A percentile compares a stretch with the other conserved stretches of the same genome.
Evolutionary conservation across 306 rosid genomes (phyloP).

Genomic region (Rubus idaeus): DNA sequence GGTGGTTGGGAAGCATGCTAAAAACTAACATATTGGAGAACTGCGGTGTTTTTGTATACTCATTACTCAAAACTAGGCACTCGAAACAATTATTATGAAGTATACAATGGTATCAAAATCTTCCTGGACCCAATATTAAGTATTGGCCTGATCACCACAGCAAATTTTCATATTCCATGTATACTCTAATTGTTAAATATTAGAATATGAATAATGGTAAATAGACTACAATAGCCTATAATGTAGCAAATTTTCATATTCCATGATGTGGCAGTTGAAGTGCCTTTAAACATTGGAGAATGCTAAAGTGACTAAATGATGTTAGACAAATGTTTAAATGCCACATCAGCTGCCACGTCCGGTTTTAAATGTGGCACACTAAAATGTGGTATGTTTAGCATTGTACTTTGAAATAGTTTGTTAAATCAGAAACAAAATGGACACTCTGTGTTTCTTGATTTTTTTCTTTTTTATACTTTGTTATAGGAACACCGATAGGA

Average conservation of each 20-base stretch:
- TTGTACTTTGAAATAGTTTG: not conserved
- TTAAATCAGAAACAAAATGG: not conserved
- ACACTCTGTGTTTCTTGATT: not conserved
- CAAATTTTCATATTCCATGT: not conserved
- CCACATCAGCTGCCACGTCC: not conserved
- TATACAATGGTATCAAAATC: not conserved
- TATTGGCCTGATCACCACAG: not conserved
- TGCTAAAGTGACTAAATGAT: not conserved
- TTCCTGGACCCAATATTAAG: not conserved
- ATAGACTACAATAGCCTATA: not conserved
- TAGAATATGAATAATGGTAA: not conserved
- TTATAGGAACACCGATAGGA: not conserved
- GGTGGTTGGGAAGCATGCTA: not conserved
- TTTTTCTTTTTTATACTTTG: not conserved
- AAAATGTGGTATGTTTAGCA: not conserved
- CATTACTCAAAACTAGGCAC: not conserved
- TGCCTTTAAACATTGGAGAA: not conserved
- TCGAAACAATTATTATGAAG: too few relatives aligned
- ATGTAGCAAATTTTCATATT: too few relatives aligned
- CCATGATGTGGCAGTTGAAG: not conserved
- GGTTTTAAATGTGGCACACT: not conserved
- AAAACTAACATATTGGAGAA: not conserved
- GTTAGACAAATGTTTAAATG: not conserved
- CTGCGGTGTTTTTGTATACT: not conserved
- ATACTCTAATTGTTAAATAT: not conserved